Percentiles rank a stretch among this genome's conserved stretches.
Evolutionary conservation across 2,329 filamentous ascomycete genomes (phyloP).

Genomic region (Neofusicoccum cordaticola): DNA sequence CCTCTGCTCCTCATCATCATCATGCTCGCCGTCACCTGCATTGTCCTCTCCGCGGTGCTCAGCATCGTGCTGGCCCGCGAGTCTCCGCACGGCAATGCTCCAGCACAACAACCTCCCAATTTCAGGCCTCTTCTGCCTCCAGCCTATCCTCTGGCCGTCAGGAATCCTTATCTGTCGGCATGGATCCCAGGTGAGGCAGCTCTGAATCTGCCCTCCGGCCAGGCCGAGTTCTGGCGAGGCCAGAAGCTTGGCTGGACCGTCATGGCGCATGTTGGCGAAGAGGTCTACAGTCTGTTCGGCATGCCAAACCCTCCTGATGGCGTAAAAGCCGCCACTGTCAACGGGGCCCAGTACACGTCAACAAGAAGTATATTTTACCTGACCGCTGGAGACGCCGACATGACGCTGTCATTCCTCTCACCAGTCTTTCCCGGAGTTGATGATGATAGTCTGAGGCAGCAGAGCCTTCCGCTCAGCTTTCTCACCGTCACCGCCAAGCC

Average conservation of each 20-base stretch:
- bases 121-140: slow-evolving; percentile 36
- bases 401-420: slow-evolving; percentile 45
- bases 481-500: slow-evolving; percentile 37
- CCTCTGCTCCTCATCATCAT: background rate
- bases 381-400: slow-evolving; percentile 33
- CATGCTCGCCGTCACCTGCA: slow-evolving; percentile 7
- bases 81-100: background rate
- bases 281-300: slow-evolving; percentile 42
- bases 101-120: background rate
- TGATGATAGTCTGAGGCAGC: slow-evolving; percentile 37
- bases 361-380: slow-evolving; percentile 43
- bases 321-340: slow-evolving; percentile 34
- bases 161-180: slow-evolving; percentile 42
- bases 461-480: slow-evolving; percentile 46
- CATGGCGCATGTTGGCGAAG: slow-evolving; percentile 40
- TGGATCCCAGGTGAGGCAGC: slow-evolving; percentile 44
- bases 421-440: slow-evolving; percentile 36
- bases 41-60: slow-evolving; percentile 6
- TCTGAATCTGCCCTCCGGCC: slow-evolving; percentile 33
- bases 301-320: slow-evolving; percentile 23
- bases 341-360: slow-evolving; percentile 40
- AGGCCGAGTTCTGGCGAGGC: slow-evolving; percentile 45
- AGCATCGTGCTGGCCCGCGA: slow-evolving; percentile 9
- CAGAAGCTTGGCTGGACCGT: slow-evolving; percentile 43
- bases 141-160: slow-evolving; percentile 45